Conservation (phyloP, 2,329 filamentous ascomycete genomes). For the Albophoma yamanashiensis region DNA sequence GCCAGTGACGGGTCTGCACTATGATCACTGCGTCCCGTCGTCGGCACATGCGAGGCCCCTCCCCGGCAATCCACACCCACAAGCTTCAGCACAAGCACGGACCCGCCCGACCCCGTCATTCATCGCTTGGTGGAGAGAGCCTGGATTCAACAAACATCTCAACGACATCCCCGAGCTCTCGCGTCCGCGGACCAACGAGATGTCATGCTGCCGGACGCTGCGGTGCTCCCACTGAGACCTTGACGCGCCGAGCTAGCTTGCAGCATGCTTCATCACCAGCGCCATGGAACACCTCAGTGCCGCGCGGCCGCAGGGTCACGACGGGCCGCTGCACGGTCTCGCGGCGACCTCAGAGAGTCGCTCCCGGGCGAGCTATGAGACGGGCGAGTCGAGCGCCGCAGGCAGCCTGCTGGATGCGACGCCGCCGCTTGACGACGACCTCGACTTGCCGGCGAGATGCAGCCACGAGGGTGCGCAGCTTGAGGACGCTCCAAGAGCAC, state of each 20-base stretch:
- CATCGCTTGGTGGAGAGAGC: not conserved
- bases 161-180: not conserved
- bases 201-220: conserved; percentile 2
- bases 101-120: not conserved
- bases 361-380: conserved; percentile 24
- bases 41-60: not conserved
- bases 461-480: not conserved
- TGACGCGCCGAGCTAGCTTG: not conserved
- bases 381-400: conserved; percentile 29
- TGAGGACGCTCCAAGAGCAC: conserved; percentile 4
- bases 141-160: not conserved
- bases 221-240: not conserved
- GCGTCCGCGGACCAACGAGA: not conserved
- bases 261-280: conserved; percentile 9
- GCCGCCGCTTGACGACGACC: not conserved
- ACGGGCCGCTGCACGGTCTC: conserved; percentile 2
- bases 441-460: not conserved
- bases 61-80: not conserved
- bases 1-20: not conserved
- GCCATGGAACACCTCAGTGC: conserved; percentile 11
- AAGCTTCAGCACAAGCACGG: not conserved
- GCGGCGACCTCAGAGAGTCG: conserved; percentile 6
- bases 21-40: not conserved
- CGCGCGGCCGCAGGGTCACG: conserved; percentile 4
- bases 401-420: conserved; percentile 4